Evolutionary conservation across 2,329 filamentous ascomycete genomes (phyloP), one percentile per base, ranked within the genome.

Genomic region (Monilinia fructigena): DNA sequence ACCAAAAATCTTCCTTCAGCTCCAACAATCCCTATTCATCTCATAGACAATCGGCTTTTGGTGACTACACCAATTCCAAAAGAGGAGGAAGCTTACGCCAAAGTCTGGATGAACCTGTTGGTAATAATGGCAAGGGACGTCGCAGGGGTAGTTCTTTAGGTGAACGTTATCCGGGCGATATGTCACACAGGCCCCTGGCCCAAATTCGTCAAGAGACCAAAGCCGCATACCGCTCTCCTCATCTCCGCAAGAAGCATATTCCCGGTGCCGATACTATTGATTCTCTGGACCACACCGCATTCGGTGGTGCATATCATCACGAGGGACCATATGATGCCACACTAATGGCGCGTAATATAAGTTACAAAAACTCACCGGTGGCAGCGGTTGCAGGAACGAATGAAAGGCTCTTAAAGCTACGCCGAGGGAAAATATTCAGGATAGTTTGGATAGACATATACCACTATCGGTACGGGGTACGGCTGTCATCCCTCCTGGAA

Each of bases 311-410:
- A 2, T 97, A 96, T 77, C 94, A 97, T 77, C 94, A 98, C 74
- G 91, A 89, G 70, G 93, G 94, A 0, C 94, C 94, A 0, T 98
- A 91, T 72, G 94, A 98, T 76, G 92, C 93, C 12, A 89, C 91
- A 2, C 82, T 92, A 63, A 81, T 89, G 1, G 86, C 90, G 16
- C 85, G 91, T 58, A 97, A 97, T 78, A 82, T 79, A 4, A 82
- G 86, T 78, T 81, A 81, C 67, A 80, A 82, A 65, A 79, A 76
- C 67, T 88, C 91, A 3, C 93, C 94, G 0, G 79, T 97, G 10
- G 92, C 90, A 38, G 94, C 93, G 2, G 85, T 96, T 6, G 81
- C 82, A 66, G 82, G 85, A 3, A 88, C 87, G 53, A 97, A 95
- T 77, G 81, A 64, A 90, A 92, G 76, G 91, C 93, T 0, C 77